phyloP scores from a whole-genome alignment of 1,139 yeast species.

The Candida tropicalis region DNA sequence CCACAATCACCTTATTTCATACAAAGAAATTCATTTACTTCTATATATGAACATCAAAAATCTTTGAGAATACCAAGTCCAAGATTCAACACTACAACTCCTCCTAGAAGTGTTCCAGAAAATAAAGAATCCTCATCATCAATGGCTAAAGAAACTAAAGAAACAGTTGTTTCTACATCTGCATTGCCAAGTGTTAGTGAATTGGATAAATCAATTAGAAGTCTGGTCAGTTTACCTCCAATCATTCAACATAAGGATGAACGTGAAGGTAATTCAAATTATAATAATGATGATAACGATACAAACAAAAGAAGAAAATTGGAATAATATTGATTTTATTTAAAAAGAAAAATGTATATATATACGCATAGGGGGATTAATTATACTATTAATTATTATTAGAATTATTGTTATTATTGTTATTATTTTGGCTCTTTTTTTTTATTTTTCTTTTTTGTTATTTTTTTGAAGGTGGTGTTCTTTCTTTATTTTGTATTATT shows the following conservation, averaged over 20 bases:
- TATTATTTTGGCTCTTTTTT: too few relatives aligned
- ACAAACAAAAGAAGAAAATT: slow-evolving; percentile 13
- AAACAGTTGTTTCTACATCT: slow-evolving; percentile 6
- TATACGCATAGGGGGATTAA: too few relatives aligned
- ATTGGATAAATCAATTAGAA: slow-evolving; percentile 36
- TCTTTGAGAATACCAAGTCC: slow-evolving; percentile 9
- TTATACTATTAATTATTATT: too few relatives aligned
- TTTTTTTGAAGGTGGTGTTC: neutral
- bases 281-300: slow-evolving; percentile 6
- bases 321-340: too few relatives aligned
- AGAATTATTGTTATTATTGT: neutral
- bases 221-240: slow-evolving; percentile 12
- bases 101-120: slow-evolving; percentile 12
- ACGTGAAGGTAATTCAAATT: neutral
- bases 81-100: slow-evolving; percentile 6
- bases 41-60: slow-evolving; percentile 20
- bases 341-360: too few relatives aligned
- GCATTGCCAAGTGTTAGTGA: slow-evolving; percentile 40
- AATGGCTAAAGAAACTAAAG: slow-evolving; percentile 11
- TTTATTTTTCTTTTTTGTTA: neutral
- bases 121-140: neutral
- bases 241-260: slow-evolving; percentile 5
- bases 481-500: slow-evolving; percentile 1
- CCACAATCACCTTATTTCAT: slow-evolving; percentile 12
- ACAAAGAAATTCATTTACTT: slow-evolving; percentile 21